A percentile compares a stretch with the other conserved stretches of the same genome.
phyloP scores from a whole-genome alignment of 768 basidiomycete species.

The Lentinula detonsa region DNA sequence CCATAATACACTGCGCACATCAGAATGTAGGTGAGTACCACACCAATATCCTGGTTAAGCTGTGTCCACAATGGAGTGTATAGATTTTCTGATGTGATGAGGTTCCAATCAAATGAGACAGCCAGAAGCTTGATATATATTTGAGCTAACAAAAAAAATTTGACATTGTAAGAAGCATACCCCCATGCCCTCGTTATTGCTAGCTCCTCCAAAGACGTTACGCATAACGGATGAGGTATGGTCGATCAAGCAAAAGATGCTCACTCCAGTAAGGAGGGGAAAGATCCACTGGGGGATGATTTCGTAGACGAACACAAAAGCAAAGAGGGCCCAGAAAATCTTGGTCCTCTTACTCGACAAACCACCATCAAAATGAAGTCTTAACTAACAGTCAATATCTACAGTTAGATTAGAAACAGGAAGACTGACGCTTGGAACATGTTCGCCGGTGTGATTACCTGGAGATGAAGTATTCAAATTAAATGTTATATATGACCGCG shows the following conservation, averaged over 20 bases:
- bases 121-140: conserved; percentile 14
- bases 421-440: conserved; percentile 7
- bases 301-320: conserved; percentile 25
- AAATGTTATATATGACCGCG: not conserved
- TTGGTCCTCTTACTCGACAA: conserved; percentile 29
- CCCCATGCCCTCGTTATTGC: conserved; percentile 28
- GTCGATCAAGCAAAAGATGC: conserved; percentile 26
- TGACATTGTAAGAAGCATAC: not conserved
- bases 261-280: conserved; percentile 19
- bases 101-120: conserved; percentile 22
- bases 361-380: conserved; percentile 26
- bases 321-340: conserved; percentile 31
- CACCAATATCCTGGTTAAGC: conserved; percentile 15
- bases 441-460: conserved; percentile 16
- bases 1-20: conserved; percentile 14
- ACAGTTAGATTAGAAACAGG: not conserved
- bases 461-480: not conserved
- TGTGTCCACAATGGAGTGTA: conserved; percentile 12
- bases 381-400: not conserved
- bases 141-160: not conserved
- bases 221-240: conserved; percentile 20
- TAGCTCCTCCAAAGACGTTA: conserved; percentile 31
- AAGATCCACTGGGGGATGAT: conserved; percentile 34
- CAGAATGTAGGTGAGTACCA: not conserved
- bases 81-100: conserved; percentile 13